Percentiles rank a stretch among this genome's conserved stretches.
phyloP scores from a whole-genome alignment of 2,329 filamentous ascomycete species.

The Pseudonectria foliicola region DNA sequence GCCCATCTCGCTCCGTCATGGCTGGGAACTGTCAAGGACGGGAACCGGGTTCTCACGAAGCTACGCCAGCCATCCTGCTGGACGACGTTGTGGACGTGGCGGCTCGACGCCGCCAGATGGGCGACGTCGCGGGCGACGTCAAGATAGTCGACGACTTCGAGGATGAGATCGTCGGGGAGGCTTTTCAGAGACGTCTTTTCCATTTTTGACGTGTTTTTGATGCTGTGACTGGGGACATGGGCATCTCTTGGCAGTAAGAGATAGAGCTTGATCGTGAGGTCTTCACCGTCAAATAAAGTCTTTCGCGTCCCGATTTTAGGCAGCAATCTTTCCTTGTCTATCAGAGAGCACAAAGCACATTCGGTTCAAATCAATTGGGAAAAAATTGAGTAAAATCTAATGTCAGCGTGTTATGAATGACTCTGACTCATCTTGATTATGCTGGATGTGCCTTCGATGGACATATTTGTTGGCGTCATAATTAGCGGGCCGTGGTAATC shows the following conservation, averaged over 20 bases:
- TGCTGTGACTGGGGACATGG: background rate
- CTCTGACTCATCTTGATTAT: too few relatives aligned
- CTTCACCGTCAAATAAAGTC: too few relatives aligned
- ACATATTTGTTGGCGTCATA: slow-evolving; percentile 1
- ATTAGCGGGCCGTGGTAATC: background rate
- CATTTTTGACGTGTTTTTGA: slow-evolving; percentile 12
- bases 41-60: slow-evolving; percentile 41
- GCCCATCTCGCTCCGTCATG: slow-evolving; percentile 25
- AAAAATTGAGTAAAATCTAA: too few relatives aligned
- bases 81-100: slow-evolving; percentile 32
- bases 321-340: too few relatives aligned
- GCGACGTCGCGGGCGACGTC: slow-evolving; percentile 43
- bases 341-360: too few relatives aligned
- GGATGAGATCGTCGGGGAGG: slow-evolving; percentile 44
- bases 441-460: too few relatives aligned
- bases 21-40: slow-evolving; percentile 29
- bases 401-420: too few relatives aligned
- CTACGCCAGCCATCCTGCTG: slow-evolving; percentile 40
- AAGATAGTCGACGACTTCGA: slow-evolving; percentile 40
- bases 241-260: background rate
- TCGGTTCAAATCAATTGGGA: too few relatives aligned
- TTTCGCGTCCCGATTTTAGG: too few relatives aligned
- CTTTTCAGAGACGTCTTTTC: slow-evolving; percentile 28
- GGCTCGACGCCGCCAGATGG: slow-evolving; percentile 33
- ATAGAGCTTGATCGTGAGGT: too few relatives aligned